A percentile compares a stretch with the other conserved stretches of the same genome.
These are phyloP conservation scores for Jamesozyma jinghongensis DNA, from an alignment of 805 yeast species.

Conservation along the genomic window DNA sequence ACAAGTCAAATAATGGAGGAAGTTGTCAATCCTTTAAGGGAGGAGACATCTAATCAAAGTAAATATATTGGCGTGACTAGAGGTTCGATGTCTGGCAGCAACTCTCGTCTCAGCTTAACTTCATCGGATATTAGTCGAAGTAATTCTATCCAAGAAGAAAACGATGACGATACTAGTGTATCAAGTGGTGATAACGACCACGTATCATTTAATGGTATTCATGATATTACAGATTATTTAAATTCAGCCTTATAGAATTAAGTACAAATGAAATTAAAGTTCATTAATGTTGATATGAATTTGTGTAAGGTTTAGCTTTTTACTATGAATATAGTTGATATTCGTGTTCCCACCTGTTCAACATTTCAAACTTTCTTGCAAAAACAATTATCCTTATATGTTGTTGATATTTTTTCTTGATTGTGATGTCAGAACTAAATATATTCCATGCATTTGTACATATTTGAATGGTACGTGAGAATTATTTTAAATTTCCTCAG, in stretches of 20 bases:
- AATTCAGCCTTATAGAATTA: slow-evolving; percentile 1
- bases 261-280: background rate
- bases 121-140: background rate
- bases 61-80: slow-evolving; percentile 18
- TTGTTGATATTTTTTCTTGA: no score
- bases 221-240: slow-evolving; percentile 1
- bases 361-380: no score
- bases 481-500: background rate
- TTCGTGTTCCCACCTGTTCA: no score
- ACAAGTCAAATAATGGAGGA: slow-evolving; percentile 9
- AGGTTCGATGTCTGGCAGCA: slow-evolving; percentile 19
- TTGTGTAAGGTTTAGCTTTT: no score
- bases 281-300: no score
- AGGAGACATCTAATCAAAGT: slow-evolving; percentile 7
- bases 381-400: no score
- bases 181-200: background rate
- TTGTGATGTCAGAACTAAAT: no score
- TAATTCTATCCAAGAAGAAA: background rate
- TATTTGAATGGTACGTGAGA: no score
- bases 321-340: no score
- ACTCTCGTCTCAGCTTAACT: background rate
- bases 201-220: slow-evolving; percentile 2
- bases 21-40: slow-evolving; percentile 15
- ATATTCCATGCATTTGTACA: no score
- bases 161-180: no score